Percentiles rank a stretch among this genome's conserved stretches.
Evolutionary conservation across 2,329 filamentous ascomycete species (phyloP).

Genomic region (Pseudopithomyces maydicus): DNA sequence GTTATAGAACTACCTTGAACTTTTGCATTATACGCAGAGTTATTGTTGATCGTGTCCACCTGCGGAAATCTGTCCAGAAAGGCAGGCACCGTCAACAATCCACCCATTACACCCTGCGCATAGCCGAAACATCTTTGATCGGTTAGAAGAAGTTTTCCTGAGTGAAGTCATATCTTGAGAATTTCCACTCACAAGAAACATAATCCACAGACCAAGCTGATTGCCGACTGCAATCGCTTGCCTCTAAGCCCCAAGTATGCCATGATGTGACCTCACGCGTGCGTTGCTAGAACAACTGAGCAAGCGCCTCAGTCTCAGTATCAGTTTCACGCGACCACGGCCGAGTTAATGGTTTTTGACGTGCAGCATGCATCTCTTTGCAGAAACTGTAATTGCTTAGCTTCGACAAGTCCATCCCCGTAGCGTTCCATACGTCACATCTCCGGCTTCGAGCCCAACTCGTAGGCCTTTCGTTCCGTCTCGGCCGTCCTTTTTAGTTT

Average conservation of each 20-base stretch:
- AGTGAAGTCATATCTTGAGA: neutral
- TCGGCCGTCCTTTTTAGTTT: neutral
- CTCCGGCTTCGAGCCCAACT: slow-evolving; percentile 1
- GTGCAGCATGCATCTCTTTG: neutral
- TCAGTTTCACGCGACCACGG: neutral
- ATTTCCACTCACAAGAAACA: slow-evolving; percentile 10
- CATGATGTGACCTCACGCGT: neutral
- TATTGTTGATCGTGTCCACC: slow-evolving; percentile 28
- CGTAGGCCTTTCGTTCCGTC: neutral
- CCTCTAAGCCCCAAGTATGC: slow-evolving; percentile 8
- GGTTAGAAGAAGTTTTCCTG: neutral
- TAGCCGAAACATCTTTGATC: slow-evolving; percentile 56
- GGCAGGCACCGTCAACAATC: slow-evolving; percentile 68
- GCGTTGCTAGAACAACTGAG: neutral
- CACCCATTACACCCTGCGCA: slow-evolving; percentile 72
- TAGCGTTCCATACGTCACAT: neutral
- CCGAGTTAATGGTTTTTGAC: neutral
- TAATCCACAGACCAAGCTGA: slow-evolving; percentile 11
- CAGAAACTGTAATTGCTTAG: neutral
- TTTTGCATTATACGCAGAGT: slow-evolving; percentile 27
- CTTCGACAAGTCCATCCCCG: neutral
- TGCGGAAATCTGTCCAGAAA: slow-evolving; percentile 54
- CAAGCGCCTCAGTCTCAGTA: neutral
- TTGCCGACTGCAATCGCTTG: slow-evolving; percentile 1
- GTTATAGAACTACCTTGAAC: slow-evolving; percentile 24